Conservation (phyloP, 805 yeast species). For the Priceomyces castillae region DNA sequence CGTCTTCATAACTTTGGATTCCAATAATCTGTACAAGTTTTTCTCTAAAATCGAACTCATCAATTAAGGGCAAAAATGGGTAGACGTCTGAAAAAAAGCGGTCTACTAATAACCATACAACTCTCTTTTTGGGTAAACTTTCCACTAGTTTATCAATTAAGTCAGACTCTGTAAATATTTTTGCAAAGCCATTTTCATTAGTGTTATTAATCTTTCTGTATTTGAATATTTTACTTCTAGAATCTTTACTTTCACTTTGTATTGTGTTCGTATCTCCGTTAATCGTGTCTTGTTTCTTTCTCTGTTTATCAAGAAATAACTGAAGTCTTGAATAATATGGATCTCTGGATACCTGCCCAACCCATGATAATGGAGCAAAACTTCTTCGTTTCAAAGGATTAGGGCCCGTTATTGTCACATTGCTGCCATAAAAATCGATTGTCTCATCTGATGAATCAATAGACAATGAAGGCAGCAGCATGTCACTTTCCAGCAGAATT, state of each 20-base stretch:
- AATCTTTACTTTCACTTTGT: not conserved
- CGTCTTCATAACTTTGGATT: conserved; percentile 18
- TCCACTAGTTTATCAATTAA: conserved; percentile 3
- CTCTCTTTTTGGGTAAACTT: conserved; percentile 10
- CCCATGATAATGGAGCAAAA: conserved; percentile 33
- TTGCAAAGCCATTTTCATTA: conserved; percentile 6
- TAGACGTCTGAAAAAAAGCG: conserved; percentile 27
- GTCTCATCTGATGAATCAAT: conserved; percentile 13
- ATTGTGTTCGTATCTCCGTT: not conserved
- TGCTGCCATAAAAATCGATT: conserved; percentile 18
- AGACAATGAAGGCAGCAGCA: too few relatives aligned
- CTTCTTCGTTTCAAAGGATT: conserved; percentile 25
- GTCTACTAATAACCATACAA: conserved; percentile 24
- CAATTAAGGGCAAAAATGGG: conserved; percentile 26
- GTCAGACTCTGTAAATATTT: not conserved
- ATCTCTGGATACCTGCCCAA: conserved; percentile 27
- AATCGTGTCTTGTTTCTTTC: not conserved
- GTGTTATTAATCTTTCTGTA: conserved; percentile 4
- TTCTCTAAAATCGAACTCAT: conserved; percentile 26
- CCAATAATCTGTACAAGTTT: conserved; percentile 20
- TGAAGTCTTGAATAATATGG: conserved; percentile 10
- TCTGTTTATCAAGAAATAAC: not conserved
- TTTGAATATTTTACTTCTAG: conserved; percentile 2
- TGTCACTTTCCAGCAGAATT: too few relatives aligned
- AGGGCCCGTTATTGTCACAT: conserved; percentile 21